These are phyloP conservation scores for Amoeboaphelidium occidentale DNA, from an alignment of 371 early-diverging fungal genomes.

Conservation along the genomic window DNA sequence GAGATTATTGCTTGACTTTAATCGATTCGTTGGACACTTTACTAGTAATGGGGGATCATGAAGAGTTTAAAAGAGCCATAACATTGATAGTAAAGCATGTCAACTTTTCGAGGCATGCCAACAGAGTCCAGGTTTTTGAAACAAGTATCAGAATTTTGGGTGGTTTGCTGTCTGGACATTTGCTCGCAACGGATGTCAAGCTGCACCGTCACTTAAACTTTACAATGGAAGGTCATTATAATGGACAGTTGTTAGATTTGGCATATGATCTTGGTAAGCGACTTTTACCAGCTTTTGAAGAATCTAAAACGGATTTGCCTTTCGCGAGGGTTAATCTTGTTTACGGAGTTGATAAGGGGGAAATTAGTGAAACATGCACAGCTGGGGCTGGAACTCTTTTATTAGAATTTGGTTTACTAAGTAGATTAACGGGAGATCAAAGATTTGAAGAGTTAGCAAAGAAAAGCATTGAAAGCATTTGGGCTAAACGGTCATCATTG, in stretches of 20 bases:
- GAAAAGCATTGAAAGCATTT: slow-evolving; percentile 34
- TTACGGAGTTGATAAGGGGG: not conserved
- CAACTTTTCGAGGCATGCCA: slow-evolving; percentile 2
- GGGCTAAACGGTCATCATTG: slow-evolving; percentile 41
- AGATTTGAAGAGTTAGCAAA: slow-evolving; percentile 27
- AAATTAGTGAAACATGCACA: slow-evolving; percentile 41
- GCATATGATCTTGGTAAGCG: slow-evolving; percentile 61
- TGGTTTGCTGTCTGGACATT: slow-evolving; percentile 58
- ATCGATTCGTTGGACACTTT: slow-evolving; percentile 71
- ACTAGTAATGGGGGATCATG: slow-evolving; percentile 44
- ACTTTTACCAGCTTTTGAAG: slow-evolving; percentile 66
- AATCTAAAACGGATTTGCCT: slow-evolving; percentile 58
- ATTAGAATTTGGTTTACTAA: slow-evolving; percentile 81
- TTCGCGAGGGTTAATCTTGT: slow-evolving; percentile 36
- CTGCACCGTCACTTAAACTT: slow-evolving; percentile 19
- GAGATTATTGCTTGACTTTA: slow-evolving; percentile 68
- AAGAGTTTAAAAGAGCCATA: slow-evolving; percentile 23
- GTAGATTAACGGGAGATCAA: slow-evolving; percentile 50
- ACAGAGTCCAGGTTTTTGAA: slow-evolving; percentile 81
- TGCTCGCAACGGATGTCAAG: slow-evolving; percentile 43
- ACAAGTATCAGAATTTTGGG: slow-evolving; percentile 74
- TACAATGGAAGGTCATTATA: slow-evolving; percentile 26
- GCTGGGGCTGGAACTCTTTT: slow-evolving; percentile 78
- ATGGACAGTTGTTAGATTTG: slow-evolving; percentile 41
- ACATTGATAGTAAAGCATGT: not conserved